Percentiles rank a stretch among this genome's conserved stretches.
phyloP scores from a whole-genome alignment of 1,284 basidiomycete species.

The Malassezia japonica region DNA sequence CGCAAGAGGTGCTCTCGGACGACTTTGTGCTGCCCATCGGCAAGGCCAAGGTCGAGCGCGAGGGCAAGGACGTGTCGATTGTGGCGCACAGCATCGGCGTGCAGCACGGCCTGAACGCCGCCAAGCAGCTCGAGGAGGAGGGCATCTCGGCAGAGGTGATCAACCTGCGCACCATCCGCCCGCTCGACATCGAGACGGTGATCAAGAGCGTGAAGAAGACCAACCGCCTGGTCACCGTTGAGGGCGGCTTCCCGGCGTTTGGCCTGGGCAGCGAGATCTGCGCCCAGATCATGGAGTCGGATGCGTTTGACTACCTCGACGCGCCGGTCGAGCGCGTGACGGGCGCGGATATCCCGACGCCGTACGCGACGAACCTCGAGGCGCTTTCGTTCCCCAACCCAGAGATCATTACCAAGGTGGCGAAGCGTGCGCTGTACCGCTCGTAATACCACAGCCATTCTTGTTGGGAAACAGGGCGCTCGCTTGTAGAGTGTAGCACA shows the following conservation, averaged over 20 bases:
- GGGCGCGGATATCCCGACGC: slow-evolving; percentile 59
- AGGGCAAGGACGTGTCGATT: slow-evolving; percentile 84
- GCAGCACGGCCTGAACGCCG: slow-evolving; percentile 57
- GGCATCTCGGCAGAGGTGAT: slow-evolving; percentile 96
- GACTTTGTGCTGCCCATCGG: slow-evolving; percentile 87
- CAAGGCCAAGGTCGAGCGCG: slow-evolving; percentile 90
- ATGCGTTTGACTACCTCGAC: slow-evolving; percentile 57
- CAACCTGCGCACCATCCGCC: slow-evolving; percentile 89
- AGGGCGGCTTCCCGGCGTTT: slow-evolving; percentile 97
- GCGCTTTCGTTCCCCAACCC: slow-evolving; percentile 41
- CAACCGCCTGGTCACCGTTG: slow-evolving; percentile 84
- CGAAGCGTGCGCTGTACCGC: slow-evolving; percentile 42
- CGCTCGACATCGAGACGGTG: slow-evolving; percentile 93
- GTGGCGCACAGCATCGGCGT: slow-evolving; percentile 63
- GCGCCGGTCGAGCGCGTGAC: slow-evolving; percentile 95
- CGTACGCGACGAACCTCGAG: slow-evolving; percentile 55
- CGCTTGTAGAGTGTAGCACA: background rate
- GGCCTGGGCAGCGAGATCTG: slow-evolving; percentile 97
- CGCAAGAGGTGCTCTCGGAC: slow-evolving; percentile 84
- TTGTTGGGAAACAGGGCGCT: no score
- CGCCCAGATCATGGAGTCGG: slow-evolving; percentile 70
- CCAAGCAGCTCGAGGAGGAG: slow-evolving; percentile 71
- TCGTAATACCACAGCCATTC: no score
- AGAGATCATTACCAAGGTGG: slow-evolving; percentile 33
- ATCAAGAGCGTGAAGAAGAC: slow-evolving; percentile 96